Conservation (phyloP, 2,329 filamentous ascomycete species). For the Fusarium papillatum region DNA sequence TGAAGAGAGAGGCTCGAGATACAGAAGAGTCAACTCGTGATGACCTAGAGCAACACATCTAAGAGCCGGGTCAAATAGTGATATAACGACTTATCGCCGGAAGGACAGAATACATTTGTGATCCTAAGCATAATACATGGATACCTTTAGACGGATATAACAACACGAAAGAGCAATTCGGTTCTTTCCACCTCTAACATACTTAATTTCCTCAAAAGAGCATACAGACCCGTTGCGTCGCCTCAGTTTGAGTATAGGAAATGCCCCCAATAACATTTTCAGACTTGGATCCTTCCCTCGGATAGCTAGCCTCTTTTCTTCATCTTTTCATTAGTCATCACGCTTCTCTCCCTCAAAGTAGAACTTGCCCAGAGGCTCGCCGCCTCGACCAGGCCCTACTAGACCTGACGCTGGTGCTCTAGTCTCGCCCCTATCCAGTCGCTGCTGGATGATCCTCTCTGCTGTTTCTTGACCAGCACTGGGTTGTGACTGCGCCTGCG, state of each 20-base stretch:
- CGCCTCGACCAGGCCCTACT: constrained; percentile 59
- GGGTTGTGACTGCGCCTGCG: constrained; percentile 41
- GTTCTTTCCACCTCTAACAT: not conserved
- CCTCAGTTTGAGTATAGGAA: constrained; percentile 1
- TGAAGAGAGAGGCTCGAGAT: not conserved
- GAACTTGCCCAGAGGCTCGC: constrained; percentile 67
- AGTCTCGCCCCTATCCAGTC: constrained; percentile 65
- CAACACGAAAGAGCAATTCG: not conserved
- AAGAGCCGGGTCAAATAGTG: not conserved
- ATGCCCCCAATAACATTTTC: not conserved
- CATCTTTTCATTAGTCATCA: constrained; percentile 20
- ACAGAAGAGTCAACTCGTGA: not conserved
- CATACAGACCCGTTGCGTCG: not conserved
- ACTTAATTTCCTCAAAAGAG: not conserved
- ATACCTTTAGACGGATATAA: not conserved
- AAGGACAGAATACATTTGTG: constrained; percentile 11
- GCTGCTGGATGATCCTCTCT: constrained; percentile 73
- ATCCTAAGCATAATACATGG: constrained; percentile 17
- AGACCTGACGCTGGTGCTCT: constrained; percentile 53
- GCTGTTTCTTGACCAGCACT: constrained; percentile 64
- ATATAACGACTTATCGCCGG: not conserved
- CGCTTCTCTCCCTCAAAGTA: constrained; percentile 66
- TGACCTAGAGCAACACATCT: not conserved
- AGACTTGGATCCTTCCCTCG: not conserved
- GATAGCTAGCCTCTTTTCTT: not conserved